Base-by-base conservation (phyloP, 2,329 filamentous ascomycete species). In the Sclerotinia trifoliorum region DNA sequence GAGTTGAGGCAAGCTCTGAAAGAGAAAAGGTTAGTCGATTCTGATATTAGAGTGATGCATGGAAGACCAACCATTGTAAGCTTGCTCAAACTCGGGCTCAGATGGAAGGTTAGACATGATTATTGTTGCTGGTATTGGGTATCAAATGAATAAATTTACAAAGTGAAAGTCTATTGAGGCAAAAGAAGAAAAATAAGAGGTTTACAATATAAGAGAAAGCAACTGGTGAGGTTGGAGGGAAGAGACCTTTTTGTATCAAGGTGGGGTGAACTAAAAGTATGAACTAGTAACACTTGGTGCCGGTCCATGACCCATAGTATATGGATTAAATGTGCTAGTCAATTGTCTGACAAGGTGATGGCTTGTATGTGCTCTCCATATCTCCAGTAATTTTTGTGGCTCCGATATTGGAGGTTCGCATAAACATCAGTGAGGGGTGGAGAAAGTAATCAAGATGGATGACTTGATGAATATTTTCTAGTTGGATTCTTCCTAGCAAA, bases 31-130 rank as follows among this genome's bases (percentile, higher is more conserved):
- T 69, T 60, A 70, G 68, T 56, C 29, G 11, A 52, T 64, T 26
- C n/a, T 55, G 15, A 39, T n/a, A 8, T 24, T 10, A 17, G n/a
- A n/a, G 11, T 4, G 24, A 32, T 19, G 39, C 10, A 21, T 51
- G n/a, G 46, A 51, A 48, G 48, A 29, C 56, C 17, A 54, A 96
- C 93, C 93, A 81, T 93, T 92, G 88, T 96, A 96, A 78, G 94
- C 94, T 88, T 98, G 94, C 88, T 97, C 89, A 84, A 98, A 98
- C 85, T 99, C 94, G 78, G 95, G 94, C 88, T 98, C 94, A 73
- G 84, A 83, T 65, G 92, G 88, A 78, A 95, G 86, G 84, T 95
- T 90, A 74, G 93, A 91, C 92, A 96, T 95, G 70, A 68, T 74
- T 67, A 65, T 39, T 55, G 52, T 35, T 39, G 44, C 42, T 26